Conservation (phyloP, 805 yeast species). For the Komagataella kurtzmanii region DNA sequence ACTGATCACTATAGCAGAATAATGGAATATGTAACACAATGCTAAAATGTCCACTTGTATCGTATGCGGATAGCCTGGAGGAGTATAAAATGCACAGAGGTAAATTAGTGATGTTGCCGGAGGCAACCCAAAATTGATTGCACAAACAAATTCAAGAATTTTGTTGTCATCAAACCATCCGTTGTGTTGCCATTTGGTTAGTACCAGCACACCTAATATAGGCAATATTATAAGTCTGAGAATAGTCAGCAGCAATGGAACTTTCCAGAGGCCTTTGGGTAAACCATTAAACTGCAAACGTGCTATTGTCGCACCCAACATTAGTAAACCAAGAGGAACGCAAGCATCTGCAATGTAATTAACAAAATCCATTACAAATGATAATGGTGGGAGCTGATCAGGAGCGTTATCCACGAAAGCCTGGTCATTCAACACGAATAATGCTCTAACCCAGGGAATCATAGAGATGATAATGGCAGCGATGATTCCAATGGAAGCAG, state of each 20-base stretch:
- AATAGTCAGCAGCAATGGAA: slow-evolving; percentile 42
- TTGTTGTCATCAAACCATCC: slow-evolving; percentile 53
- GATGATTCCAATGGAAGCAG: slow-evolving; percentile 62
- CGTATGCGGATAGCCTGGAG: slow-evolving; percentile 36
- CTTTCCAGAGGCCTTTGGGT: slow-evolving; percentile 61
- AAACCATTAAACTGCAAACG: slow-evolving; percentile 46
- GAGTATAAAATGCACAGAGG: slow-evolving; percentile 78
- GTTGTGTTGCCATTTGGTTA: slow-evolving; percentile 42
- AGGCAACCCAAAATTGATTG: slow-evolving; percentile 69
- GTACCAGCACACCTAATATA: slow-evolving; percentile 59
- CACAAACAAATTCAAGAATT: slow-evolving; percentile 59
- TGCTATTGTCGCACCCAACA: slow-evolving; percentile 83
- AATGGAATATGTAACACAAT: slow-evolving; percentile 59
- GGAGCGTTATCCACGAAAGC: slow-evolving; percentile 63
- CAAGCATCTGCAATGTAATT: slow-evolving; percentile 74
- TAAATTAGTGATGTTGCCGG: slow-evolving; percentile 83
- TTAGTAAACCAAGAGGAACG: slow-evolving; percentile 73
- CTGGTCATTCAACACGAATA: slow-evolving; percentile 39
- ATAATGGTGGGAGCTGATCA: slow-evolving; percentile 70
- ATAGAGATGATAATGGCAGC: slow-evolving; percentile 53
- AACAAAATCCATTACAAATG: slow-evolving; percentile 73
- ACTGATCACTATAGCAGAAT: slow-evolving; percentile 50
- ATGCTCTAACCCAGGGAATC: slow-evolving; percentile 77
- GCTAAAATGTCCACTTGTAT: slow-evolving; percentile 82
- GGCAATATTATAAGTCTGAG: slow-evolving; percentile 61